Evolutionary conservation across 805 yeast genomes (phyloP).

Genomic region (Grigorovia humatica): DNA sequence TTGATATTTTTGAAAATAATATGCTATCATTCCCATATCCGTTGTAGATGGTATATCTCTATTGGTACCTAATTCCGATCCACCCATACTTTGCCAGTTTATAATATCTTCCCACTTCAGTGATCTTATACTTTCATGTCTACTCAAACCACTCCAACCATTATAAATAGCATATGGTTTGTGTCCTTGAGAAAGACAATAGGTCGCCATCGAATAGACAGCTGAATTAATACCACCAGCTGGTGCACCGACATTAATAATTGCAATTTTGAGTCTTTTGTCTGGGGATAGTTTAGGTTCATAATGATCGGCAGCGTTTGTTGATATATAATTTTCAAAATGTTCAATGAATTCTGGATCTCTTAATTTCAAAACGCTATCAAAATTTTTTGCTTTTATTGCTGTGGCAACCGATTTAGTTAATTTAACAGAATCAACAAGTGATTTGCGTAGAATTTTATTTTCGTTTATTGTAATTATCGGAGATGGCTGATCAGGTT

Average conservation of each 20-base stretch:
- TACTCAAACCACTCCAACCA: conserved; percentile 65
- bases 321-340: conserved; percentile 50
- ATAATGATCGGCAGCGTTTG: conserved; percentile 57
- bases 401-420: conserved; percentile 67
- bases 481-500: conserved; percentile 67
- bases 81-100: conserved; percentile 67
- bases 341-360: conserved; percentile 63
- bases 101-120: conserved; percentile 60
- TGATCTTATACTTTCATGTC: conserved; percentile 49
- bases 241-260: conserved; percentile 72
- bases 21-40: conserved; percentile 63
- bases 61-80: conserved; percentile 76
- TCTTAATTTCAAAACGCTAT: conserved; percentile 59
- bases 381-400: conserved; percentile 54
- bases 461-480: conserved; percentile 67
- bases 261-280: conserved; percentile 52
- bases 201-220: conserved; percentile 60
- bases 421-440: conserved; percentile 61
- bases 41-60: conserved; percentile 54
- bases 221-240: conserved; percentile 72
- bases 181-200: conserved; percentile 69
- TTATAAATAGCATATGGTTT: conserved; percentile 59
- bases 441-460: conserved; percentile 53
- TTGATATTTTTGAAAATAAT: conserved; percentile 54
- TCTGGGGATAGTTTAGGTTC: conserved; percentile 46